Evolutionary conservation across 2,329 filamentous ascomycete genomes (phyloP).

Genomic region (Talaromyces sp.): DNA sequence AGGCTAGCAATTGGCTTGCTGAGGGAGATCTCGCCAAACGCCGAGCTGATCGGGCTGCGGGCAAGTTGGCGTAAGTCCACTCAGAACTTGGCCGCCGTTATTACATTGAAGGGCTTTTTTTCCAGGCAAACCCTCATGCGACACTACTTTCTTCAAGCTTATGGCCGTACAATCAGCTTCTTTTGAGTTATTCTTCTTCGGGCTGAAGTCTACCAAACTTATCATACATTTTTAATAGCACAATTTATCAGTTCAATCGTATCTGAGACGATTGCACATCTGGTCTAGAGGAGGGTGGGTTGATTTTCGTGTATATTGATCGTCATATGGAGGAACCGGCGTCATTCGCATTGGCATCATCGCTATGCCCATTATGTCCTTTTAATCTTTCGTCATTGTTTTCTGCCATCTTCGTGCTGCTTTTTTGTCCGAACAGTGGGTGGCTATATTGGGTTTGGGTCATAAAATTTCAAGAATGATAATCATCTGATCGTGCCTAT

Average conservation of each 20-base stretch:
- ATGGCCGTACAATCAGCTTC: neutral
- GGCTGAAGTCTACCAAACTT: slow-evolving; percentile 3
- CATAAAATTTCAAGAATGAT: neutral
- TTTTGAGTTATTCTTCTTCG: neutral
- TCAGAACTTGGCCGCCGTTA: neutral
- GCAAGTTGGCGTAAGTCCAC: slow-evolving; percentile 17
- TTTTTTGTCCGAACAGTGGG: neutral
- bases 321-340: slow-evolving; percentile 10
- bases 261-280: neutral
- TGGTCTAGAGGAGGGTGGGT: neutral
- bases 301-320: slow-evolving; percentile 10
- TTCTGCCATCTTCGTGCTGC: slow-evolving; percentile 9
- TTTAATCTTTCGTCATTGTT: slow-evolving; percentile 17
- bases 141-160: neutral
- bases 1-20: slow-evolving; percentile 85
- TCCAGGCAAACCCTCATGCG: neutral
- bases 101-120: neutral
- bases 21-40: slow-evolving; percentile 77
- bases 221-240: slow-evolving; percentile 13
- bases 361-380: slow-evolving; percentile 2
- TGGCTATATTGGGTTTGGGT: neutral
- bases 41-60: slow-evolving; percentile 41
- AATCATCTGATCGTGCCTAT: too few relatives aligned
- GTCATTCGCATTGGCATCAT: slow-evolving; percentile 6
- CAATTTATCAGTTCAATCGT: slow-evolving; percentile 7